Evolutionary conservation across 2,329 filamentous ascomycete species (phyloP), one percentile per base, ranked within the genome.

Genomic region (Eutypella sp.): DNA sequence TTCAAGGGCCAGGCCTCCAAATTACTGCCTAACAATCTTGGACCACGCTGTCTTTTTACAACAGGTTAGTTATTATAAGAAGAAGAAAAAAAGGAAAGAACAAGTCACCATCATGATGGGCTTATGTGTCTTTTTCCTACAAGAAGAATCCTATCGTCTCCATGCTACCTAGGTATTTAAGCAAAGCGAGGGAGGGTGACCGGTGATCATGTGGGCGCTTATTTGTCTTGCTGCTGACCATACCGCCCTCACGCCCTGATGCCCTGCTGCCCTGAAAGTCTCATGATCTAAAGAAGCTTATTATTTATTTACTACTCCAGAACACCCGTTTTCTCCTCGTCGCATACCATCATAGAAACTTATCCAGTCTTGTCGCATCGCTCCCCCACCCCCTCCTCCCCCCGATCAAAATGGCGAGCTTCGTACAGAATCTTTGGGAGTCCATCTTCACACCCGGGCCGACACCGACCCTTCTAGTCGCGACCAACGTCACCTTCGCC

Each of bases 371-470:
- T 48, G 48, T 55, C 56, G 56, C 56, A 53, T 53, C 46, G 20
- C 49, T 25, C 47, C 29, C 38, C 27, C 47, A 39, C 49, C 34
- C 31, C 16, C 39, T 33, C 19, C 23, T 33, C 24, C 37, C 24
- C 24, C 16, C 34, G 44, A 29, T 33, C n/a, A 45, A 59, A 40
- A 84, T 84, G 80, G 71, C 81, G 13, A 64, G 72, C 57, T 84
- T 85, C 67, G 60, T 95, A 51, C 75, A 82, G 61, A 81, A 91
- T 56, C 85, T 96, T 49, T 95, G 89, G 87, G 80, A 87, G 63
- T 95, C 89, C 62, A 84, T 97, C 74, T 96, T 97, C 77, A 93
- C 86, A 5, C 88, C 92, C 1, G 93, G 93, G 47, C 82, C 92
- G 40, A 96, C 91, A 1, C 89, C 89, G 13, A 87, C 88, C 40